Conservation (phyloP, 2,329 filamentous ascomycete genomes). For the Macrophomina phaseolina region DNA sequence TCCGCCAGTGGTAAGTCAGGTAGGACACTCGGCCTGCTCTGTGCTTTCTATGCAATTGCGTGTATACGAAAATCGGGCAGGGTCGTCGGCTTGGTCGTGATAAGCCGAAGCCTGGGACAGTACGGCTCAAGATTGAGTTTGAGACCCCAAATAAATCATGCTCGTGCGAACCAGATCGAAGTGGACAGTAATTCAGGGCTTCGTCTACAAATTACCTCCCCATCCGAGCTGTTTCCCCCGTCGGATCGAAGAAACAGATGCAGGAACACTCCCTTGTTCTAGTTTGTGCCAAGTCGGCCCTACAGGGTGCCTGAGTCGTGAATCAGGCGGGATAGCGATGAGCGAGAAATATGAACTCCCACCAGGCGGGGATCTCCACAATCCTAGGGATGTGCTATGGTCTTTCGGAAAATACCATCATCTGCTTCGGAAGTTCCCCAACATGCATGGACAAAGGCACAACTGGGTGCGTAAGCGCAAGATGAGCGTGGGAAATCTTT, state of each 20-base stretch:
- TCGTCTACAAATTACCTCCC: background rate
- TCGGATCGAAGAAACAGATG: background rate
- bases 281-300: background rate
- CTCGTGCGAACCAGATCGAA: background rate
- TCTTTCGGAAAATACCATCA: background rate
- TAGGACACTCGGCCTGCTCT: background rate
- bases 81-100: background rate
- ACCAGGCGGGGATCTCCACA: background rate
- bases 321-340: background rate
- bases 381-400: background rate
- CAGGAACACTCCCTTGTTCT: background rate
- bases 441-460: background rate
- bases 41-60: background rate
- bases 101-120: too few relatives aligned
- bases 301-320: slow-evolving; percentile 2
- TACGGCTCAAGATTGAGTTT: too few relatives aligned
- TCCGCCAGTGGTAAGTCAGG: background rate
- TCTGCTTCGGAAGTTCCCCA: background rate
- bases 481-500: background rate
- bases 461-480: background rate
- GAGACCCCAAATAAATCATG: too few relatives aligned
- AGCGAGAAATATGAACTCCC: background rate
- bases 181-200: too few relatives aligned
- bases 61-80: background rate
- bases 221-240: background rate